Conservation (phyloP, 768 basidiomycete genomes). For the Amanita subjunquillea region DNA sequence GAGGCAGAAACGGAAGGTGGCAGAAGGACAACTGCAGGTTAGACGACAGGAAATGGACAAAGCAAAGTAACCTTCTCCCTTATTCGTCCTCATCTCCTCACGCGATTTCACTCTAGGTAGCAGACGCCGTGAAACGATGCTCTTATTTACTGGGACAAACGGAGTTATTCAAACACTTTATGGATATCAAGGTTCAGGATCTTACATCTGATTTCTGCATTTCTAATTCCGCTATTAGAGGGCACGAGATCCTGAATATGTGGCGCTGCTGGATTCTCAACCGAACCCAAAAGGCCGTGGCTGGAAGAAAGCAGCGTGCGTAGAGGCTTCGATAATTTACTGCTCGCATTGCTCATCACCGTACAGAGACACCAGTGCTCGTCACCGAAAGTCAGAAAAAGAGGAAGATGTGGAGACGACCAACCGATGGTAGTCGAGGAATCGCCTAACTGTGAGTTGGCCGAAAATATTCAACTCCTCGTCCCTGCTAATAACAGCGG, state of each 20-base stretch:
- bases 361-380: too few relatives aligned
- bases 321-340: too few relatives aligned
- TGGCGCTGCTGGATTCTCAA: conserved; percentile 79
- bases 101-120: conserved; percentile 38
- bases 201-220: not conserved
- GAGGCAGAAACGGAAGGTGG: conserved; percentile 48
- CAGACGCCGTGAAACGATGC: conserved; percentile 94
- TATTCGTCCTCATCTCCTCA: conserved; percentile 4
- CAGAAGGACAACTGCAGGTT: conserved; percentile 56
- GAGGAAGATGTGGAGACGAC: too few relatives aligned
- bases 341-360: too few relatives aligned
- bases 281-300: conserved; percentile 76
- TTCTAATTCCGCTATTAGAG: conserved; percentile 31
- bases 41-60: conserved; percentile 84
- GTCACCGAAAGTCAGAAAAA: too few relatives aligned
- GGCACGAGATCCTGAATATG: conserved; percentile 89
- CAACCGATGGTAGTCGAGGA: too few relatives aligned
- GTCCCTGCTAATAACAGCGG: too few relatives aligned
- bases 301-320: too few relatives aligned
- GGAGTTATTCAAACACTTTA: conserved; percentile 96
- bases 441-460: too few relatives aligned
- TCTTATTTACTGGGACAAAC: conserved; percentile 97
- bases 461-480: too few relatives aligned
- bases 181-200: conserved; percentile 77
- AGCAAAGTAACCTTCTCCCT: conserved; percentile 54